Conservation (phyloP, 352 stramenopile species). For the Globisporangium ultimum region DNA sequence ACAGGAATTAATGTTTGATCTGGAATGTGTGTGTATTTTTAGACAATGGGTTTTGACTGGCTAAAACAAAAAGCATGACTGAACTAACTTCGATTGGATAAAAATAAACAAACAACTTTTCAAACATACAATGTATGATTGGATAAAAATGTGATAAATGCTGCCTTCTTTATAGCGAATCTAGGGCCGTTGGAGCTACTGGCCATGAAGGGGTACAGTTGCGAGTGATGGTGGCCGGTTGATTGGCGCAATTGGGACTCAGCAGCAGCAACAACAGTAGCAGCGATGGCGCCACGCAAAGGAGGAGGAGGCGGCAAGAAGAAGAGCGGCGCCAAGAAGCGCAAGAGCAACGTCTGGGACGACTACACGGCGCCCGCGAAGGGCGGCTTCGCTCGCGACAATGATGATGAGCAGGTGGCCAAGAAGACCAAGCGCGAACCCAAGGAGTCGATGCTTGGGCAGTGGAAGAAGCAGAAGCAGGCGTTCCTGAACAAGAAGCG, state of each 20-base stretch:
- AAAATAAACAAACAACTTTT: no score
- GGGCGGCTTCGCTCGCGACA: conserved; percentile 2
- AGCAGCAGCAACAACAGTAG: conserved; percentile 1
- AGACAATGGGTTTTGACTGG: no score
- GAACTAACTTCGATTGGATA: no score
- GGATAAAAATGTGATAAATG: no score
- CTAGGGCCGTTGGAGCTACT: background rate
- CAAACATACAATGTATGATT: no score
- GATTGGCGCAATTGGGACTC: background rate
- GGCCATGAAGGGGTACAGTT: background rate
- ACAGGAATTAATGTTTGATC: no score
- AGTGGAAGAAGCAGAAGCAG: conserved; percentile 74
- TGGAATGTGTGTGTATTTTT: no score
- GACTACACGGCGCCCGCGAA: conserved; percentile 24
- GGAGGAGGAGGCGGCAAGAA: conserved; percentile 32
- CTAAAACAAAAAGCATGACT: no score
- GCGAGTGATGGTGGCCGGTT: background rate
- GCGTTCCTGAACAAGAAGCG: conserved; percentile 35
- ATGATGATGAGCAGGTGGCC: conserved; percentile 9
- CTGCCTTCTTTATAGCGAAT: background rate
- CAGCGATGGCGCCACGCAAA: conserved; percentile 30
- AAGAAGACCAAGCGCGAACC: conserved; percentile 18
- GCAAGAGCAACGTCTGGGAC: conserved; percentile 52
- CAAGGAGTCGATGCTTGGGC: conserved; percentile 60
- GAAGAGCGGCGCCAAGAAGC: conserved; percentile 38